A percentile compares a stretch with the other conserved stretches of the same genome.
These are phyloP conservation scores for Euphrasia arctica DNA, from an alignment of 305 asterid species.

Conservation along the genomic window DNA sequence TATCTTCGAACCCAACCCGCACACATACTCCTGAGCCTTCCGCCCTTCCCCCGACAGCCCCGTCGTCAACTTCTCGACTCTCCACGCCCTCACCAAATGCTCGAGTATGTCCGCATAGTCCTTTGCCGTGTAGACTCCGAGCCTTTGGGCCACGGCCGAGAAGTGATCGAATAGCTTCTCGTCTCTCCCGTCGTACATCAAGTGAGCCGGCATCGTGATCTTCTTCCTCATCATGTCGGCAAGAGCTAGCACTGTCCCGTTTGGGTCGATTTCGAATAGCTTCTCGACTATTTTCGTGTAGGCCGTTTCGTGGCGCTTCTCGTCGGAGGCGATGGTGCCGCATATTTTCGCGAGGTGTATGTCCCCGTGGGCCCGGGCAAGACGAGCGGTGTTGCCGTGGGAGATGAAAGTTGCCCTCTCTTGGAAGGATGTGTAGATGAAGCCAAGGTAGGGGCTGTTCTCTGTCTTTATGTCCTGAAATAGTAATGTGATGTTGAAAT, in stretches of 20 bases:
- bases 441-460: conserved; percentile 1
- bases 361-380: background rate
- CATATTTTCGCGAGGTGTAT: background rate
- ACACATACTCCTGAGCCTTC: background rate
- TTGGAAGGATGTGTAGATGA: conserved; percentile 5
- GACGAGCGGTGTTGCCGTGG: background rate
- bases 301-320: conserved; percentile 2
- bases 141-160: background rate
- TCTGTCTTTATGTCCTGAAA: background rate
- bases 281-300: background rate
- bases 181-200: background rate
- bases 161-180: background rate
- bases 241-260: background rate
- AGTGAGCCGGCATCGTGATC: background rate
- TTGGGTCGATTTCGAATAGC: background rate
- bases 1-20: background rate
- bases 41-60: background rate
- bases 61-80: background rate
- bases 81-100: background rate
- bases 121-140: background rate
- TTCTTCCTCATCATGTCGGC: conserved; percentile 1
- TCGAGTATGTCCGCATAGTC: background rate
- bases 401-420: conserved; percentile 4
- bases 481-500: background rate
- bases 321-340: background rate